Base-by-base conservation (phyloP, 2,329 filamentous ascomycete genomes). In the Alternaria angustiovoidea region DNA sequence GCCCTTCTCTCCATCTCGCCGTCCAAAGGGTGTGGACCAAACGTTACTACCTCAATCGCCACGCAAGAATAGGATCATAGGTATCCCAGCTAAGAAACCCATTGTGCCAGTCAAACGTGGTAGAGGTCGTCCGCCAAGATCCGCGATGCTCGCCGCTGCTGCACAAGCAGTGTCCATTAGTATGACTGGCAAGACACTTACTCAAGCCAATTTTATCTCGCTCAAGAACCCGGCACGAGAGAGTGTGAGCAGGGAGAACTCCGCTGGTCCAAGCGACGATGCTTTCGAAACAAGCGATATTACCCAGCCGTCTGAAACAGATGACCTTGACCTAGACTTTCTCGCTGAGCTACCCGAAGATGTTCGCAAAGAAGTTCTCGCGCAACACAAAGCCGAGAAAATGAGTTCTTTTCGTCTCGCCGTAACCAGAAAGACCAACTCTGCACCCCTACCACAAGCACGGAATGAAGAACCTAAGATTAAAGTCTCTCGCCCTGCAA, bases 261-360 rank as follows among this genome's bases (percentile, higher is more conserved):
- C 66, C 20, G 53, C 58, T 5, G 64, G 62, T 41, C 58, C 62
- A 12, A 75, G 73, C 1, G 63, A 73, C 9, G 57, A 66, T 5
- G 65, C 81, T 18, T 65, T 73, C 44, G 60, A 63, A 6, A 70
- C 73, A 7, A 58, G 64, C 12, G 36, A 22, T 8, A 30, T 53
- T 18, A 30, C 39, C 12, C 24, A 20, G 8, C 18, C 26, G 12
- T 36, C 18, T 16, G 48, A 54, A 28, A 51, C 58, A 16, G 70
- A 70, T 18, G 73, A 69, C 2, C 66, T 76, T 4, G 75, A 78
- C 59, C 82, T 86, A 0, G 88, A 89, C 0, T 94, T 97, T 71
- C 87, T 98, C 3, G 88, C 90, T 1, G 93, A 93, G 16, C 82
- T 98, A 1, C 94, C 94, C 0, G 89, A 91, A 65, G 92, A 96